Evolutionary conservation across 2,329 filamentous ascomycete species (phyloP).

Genomic region (Microsporum ferrugineum): DNA sequence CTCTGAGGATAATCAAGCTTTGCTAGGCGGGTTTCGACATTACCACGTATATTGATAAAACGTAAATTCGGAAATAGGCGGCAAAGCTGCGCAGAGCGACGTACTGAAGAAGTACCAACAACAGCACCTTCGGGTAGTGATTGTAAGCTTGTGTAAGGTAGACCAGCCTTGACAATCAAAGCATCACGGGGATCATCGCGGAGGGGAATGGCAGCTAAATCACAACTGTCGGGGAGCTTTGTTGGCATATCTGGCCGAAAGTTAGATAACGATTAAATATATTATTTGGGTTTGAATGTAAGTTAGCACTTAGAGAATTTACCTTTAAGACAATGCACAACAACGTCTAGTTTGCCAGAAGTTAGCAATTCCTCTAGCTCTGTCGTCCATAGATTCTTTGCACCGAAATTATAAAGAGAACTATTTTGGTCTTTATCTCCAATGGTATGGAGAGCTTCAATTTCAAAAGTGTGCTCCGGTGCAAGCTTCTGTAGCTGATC

Average conservation of each 20-base stretch:
- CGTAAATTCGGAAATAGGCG: slow-evolving; percentile 60
- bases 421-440: slow-evolving; percentile 80
- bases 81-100: slow-evolving; percentile 69
- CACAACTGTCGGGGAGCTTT: slow-evolving; percentile 58
- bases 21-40: slow-evolving; percentile 64
- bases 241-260: slow-evolving; percentile 66
- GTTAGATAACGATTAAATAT: not conserved
- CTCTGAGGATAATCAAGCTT: slow-evolving; percentile 64
- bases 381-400: slow-evolving; percentile 80
- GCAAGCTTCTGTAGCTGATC: slow-evolving; percentile 50
- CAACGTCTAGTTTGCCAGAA: slow-evolving; percentile 57
- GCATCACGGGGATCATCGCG: slow-evolving; percentile 63
- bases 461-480: slow-evolving; percentile 55
- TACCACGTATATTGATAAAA: slow-evolving; percentile 72
- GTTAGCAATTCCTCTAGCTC: slow-evolving; percentile 68
- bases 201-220: slow-evolving; percentile 59
- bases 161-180: slow-evolving; percentile 39
- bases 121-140: slow-evolving; percentile 63
- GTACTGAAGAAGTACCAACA: slow-evolving; percentile 77
- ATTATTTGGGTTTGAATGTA: not conserved
- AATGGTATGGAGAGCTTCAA: slow-evolving; percentile 58
- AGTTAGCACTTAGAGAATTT: slow-evolving; percentile 4
- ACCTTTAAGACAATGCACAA: slow-evolving; percentile 76
- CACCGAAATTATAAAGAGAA: slow-evolving; percentile 69
- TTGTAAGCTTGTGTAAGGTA: slow-evolving; percentile 49